Evolutionary conservation across 2,329 filamentous ascomycete species (phyloP).

Genomic region (Hypoxylon sp.): DNA sequence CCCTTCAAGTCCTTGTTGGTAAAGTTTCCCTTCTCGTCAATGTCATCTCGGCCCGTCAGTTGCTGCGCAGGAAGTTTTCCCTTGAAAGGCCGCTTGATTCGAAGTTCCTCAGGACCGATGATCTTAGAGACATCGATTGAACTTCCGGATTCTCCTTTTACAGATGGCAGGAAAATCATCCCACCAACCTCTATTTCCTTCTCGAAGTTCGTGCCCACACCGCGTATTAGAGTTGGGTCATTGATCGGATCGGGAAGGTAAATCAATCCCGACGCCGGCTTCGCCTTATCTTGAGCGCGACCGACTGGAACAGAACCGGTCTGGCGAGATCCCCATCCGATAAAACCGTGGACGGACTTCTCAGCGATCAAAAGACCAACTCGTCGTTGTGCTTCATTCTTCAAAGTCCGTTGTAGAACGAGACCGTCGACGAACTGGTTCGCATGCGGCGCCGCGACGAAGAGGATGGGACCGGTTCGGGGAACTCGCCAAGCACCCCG

Average conservation of each 20-base stretch:
- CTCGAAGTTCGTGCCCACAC: constrained; percentile 84
- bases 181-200: constrained; percentile 79
- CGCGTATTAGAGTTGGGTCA: constrained; percentile 81
- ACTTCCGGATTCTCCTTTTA: constrained; percentile 78
- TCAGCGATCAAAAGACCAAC: constrained; percentile 94
- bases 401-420: constrained; percentile 89
- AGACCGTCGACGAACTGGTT: constrained; percentile 97
- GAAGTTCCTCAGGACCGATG: constrained; percentile 78
- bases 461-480: constrained; percentile 85
- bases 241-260: constrained; percentile 89
- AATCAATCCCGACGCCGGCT: constrained; percentile 78
- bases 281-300: constrained; percentile 87
- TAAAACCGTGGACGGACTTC: constrained; percentile 93
- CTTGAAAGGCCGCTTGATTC: constrained; percentile 88
- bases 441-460: constrained; percentile 95
- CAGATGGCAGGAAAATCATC: constrained; percentile 84
- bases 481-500: constrained; percentile 95
- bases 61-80: constrained; percentile 78
- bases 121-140: constrained; percentile 88
- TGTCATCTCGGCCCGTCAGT: constrained; percentile 80
- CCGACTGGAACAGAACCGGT: constrained; percentile 94
- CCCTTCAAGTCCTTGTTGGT: constrained; percentile 63
- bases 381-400: constrained; percentile 84
- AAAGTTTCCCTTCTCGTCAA: constrained; percentile 72
- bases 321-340: constrained; percentile 84